These are phyloP conservation scores for Candida anglica DNA, from an alignment of 805 yeast species.

Conservation along the genomic window DNA sequence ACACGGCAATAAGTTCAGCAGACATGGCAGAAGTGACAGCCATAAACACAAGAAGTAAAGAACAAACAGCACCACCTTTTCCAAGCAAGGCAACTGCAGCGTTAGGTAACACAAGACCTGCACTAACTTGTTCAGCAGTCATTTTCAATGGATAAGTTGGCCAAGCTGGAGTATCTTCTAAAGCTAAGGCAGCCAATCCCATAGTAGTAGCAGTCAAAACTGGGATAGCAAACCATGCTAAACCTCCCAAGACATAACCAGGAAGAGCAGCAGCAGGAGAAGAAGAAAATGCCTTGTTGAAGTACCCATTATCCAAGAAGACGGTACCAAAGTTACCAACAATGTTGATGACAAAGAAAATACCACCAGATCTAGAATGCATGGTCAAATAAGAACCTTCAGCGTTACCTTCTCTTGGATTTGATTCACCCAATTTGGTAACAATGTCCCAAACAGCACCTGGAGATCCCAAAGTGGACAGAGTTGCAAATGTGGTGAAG, in stretches of 20 bases:
- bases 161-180: constrained; percentile 67
- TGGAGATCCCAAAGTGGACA: constrained; percentile 73
- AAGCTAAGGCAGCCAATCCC: constrained; percentile 80
- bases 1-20: constrained; percentile 85
- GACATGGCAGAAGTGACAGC: constrained; percentile 92
- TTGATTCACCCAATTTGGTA: constrained; percentile 50
- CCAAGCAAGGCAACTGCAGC: constrained; percentile 86
- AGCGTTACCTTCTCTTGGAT: constrained; percentile 76
- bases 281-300: constrained; percentile 86
- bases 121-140: constrained; percentile 63
- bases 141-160: constrained; percentile 74
- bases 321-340: constrained; percentile 91
- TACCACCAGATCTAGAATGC: constrained; percentile 81
- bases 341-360: constrained; percentile 80
- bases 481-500: constrained; percentile 73
- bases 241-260: constrained; percentile 84
- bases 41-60: constrained; percentile 77
- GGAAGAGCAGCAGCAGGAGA: constrained; percentile 81
- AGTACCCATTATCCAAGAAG: constrained; percentile 81
- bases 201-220: constrained; percentile 76
- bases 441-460: constrained; percentile 73
- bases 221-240: constrained; percentile 91
- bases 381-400: constrained; percentile 87
- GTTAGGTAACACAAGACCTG: constrained; percentile 77
- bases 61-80: constrained; percentile 82